These are phyloP conservation scores for Boletus sp. DNA, from an alignment of 768 basidiomycete species.

Conservation along the genomic window DNA sequence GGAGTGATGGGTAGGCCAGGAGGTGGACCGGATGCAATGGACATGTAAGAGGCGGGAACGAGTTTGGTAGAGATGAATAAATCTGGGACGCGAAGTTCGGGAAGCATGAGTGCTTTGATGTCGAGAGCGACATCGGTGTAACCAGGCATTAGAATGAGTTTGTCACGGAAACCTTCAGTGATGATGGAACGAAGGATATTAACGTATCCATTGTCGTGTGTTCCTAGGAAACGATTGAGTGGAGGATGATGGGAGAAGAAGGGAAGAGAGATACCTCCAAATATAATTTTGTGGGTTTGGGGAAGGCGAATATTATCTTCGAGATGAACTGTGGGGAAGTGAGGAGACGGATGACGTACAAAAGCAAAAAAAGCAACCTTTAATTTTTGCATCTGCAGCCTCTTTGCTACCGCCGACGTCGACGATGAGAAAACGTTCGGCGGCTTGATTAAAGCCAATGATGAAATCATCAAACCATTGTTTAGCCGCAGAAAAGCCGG, in stretches of 20 bases:
- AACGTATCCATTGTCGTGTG: constrained; percentile 73
- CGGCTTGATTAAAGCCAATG: constrained; percentile 67
- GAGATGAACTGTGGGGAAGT: constrained; percentile 35
- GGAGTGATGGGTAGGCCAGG: constrained; percentile 23
- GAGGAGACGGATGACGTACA: constrained; percentile 1
- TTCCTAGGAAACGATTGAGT: constrained; percentile 41
- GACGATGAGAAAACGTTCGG: constrained; percentile 63
- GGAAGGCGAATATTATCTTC: constrained; percentile 47
- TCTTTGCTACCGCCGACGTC: constrained; percentile 74
- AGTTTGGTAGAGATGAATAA: constrained; percentile 63
- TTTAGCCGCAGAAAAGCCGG: constrained; percentile 34
- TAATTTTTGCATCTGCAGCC: constrained; percentile 74
- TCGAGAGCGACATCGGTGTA: constrained; percentile 61
- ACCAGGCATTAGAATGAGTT: constrained; percentile 62
- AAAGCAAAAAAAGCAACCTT: constrained; percentile 43
- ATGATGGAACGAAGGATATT: constrained; percentile 60
- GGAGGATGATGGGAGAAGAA: constrained; percentile 1
- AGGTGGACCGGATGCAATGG: constrained; percentile 25
- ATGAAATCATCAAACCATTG: constrained; percentile 61
- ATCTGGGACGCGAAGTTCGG: constrained; percentile 50
- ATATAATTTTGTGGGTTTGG: constrained; percentile 64
- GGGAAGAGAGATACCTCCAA: constrained; percentile 50
- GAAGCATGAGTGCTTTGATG: constrained; percentile 56
- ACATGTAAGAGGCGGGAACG: constrained; percentile 26
- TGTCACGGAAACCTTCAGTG: constrained; percentile 62